phyloP scores from a whole-genome alignment of 352 stramenopile species.

The Pythium brassicae region DNA sequence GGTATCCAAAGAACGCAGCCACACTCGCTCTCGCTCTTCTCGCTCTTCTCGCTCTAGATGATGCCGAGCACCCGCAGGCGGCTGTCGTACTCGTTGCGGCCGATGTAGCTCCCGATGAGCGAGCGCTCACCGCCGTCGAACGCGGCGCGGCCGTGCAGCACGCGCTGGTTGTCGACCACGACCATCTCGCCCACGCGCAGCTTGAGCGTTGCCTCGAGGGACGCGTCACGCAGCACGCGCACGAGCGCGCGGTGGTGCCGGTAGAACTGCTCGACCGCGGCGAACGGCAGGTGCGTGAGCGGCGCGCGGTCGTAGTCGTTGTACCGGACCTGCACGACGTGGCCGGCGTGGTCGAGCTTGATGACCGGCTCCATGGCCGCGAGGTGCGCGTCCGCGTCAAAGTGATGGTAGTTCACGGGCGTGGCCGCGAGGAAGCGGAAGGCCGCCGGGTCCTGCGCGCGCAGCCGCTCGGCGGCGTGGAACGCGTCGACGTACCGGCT shows the following conservation, averaged over 20 bases:
- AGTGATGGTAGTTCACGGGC: constrained; percentile 69
- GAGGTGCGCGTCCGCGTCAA: constrained; percentile 72
- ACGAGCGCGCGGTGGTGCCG: constrained; percentile 64
- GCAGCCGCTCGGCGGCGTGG: constrained; percentile 65
- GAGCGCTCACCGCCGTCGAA: constrained; percentile 75
- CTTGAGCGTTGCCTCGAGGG: constrained; percentile 48
- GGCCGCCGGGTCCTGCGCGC: constrained; percentile 44
- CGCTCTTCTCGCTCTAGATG: constrained; percentile 36
- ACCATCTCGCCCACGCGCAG: neutral
- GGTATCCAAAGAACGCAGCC: too few relatives aligned
- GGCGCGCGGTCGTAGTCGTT: constrained; percentile 87
- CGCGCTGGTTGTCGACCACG: constrained; percentile 55
- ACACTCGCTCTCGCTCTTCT: neutral
- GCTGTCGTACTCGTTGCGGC: constrained; percentile 81
- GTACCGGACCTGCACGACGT: constrained; percentile 82
- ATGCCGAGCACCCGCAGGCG: constrained; percentile 77
- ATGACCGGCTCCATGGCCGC: constrained; percentile 82
- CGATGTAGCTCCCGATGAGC: constrained; percentile 88
- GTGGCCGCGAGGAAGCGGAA: constrained; percentile 71
- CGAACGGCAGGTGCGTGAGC: constrained; percentile 73
- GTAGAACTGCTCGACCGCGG: constrained; percentile 74
- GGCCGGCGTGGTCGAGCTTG: constrained; percentile 57
- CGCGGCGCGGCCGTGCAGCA: constrained; percentile 78
- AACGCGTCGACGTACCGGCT: constrained; percentile 84
- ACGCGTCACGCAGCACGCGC: constrained; percentile 49